Percentiles rank a stretch among this genome's conserved stretches.
These are phyloP conservation scores for Phytophthora pinifolia DNA, from an alignment of 352 stramenopile genomes.

Conservation along the genomic window DNA sequence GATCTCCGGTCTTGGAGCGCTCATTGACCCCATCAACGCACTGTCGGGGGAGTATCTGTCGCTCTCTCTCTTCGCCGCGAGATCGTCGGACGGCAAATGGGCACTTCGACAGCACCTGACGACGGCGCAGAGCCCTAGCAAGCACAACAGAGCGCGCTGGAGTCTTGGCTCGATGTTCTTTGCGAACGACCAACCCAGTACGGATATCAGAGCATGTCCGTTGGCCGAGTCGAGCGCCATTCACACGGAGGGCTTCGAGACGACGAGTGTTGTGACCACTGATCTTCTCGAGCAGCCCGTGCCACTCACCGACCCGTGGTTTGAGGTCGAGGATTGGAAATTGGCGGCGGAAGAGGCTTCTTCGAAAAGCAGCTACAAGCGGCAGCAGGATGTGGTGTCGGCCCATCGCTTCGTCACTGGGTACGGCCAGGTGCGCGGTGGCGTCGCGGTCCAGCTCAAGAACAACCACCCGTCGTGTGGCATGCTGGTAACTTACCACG, in stretches of 20 bases:
- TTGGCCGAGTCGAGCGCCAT: slow-evolving; percentile 43
- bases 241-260: slow-evolving; percentile 30
- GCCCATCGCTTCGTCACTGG: slow-evolving; percentile 79
- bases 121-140: slow-evolving; percentile 42
- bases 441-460: slow-evolving; percentile 62
- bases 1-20: slow-evolving; percentile 55
- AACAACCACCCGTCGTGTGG: slow-evolving; percentile 55
- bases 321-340: slow-evolving; percentile 30
- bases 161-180: slow-evolving; percentile 57
- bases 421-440: slow-evolving; percentile 72
- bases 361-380: slow-evolving; percentile 8
- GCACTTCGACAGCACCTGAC: slow-evolving; percentile 61
- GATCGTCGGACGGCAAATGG: slow-evolving; percentile 27
- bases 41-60: slow-evolving; percentile 75
- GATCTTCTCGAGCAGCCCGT: slow-evolving; percentile 27
- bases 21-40: slow-evolving; percentile 74
- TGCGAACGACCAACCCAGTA: slow-evolving; percentile 10
- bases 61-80: slow-evolving; percentile 51
- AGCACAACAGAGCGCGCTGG: slow-evolving; percentile 27
- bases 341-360: slow-evolving; percentile 6
- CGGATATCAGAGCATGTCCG: slow-evolving; percentile 37
- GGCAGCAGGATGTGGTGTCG: slow-evolving; percentile 38
- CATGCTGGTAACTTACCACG: slow-evolving; percentile 67
- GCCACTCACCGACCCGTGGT: slow-evolving; percentile 18
- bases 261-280: slow-evolving; percentile 6